A percentile compares a stretch with the other conserved stretches of the same genome.
These are phyloP conservation scores for Botrytis paeoniae DNA, from an alignment of 2,329 filamentous ascomycete genomes.

Conservation along the genomic window DNA sequence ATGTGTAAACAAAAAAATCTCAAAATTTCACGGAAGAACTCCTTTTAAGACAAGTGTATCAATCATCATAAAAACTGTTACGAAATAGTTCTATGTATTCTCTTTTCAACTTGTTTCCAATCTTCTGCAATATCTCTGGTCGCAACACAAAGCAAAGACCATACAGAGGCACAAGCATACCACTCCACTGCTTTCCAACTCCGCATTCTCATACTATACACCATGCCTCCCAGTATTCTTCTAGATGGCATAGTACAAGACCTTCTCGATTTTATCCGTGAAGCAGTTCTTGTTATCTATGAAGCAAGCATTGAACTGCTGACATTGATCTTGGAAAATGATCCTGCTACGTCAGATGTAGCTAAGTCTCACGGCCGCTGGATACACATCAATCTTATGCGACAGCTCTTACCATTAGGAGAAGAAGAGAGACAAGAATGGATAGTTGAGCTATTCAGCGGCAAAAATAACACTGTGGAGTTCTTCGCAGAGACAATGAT, in stretches of 20 bases:
- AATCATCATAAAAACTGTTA: not conserved
- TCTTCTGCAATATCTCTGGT: not conserved
- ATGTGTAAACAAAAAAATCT: not conserved
- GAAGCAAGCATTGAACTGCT: not conserved
- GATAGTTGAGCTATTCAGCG: not conserved
- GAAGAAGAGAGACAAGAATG: not conserved
- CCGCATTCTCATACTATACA: not conserved
- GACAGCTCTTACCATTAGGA: not conserved
- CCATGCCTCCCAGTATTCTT: not conserved
- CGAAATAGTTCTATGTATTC: not conserved
- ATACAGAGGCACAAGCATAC: not conserved
- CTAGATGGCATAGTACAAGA: not conserved
- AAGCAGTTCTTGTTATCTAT: not conserved
- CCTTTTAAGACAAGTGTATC: not conserved
- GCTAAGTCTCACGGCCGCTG: conserved; percentile 1
- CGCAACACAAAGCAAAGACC: not conserved
- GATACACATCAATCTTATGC: conserved; percentile 1
- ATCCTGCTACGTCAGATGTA: not conserved
- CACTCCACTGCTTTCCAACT: not conserved
- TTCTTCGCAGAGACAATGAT: not conserved
- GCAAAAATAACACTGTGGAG: not conserved
- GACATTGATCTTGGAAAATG: not conserved
- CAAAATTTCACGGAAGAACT: not conserved
- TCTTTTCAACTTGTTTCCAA: not conserved
- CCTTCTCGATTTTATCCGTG: not conserved